phyloP scores from a whole-genome alignment of 2,329 filamentous ascomycete species.

The Ascochyta pisi region DNA sequence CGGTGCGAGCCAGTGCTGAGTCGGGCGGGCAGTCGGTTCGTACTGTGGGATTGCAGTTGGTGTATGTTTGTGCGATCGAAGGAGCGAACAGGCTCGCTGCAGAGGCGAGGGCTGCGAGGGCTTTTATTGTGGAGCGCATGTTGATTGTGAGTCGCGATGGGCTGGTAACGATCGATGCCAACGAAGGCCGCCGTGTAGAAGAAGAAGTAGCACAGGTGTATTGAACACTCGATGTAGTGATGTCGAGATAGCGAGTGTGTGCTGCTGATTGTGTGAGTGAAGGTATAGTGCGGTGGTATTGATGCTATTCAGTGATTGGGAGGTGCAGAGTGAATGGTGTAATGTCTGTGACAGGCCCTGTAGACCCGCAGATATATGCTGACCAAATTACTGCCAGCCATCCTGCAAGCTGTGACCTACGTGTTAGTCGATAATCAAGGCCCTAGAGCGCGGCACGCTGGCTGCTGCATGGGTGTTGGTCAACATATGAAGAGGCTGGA shows the following conservation, averaged over 20 bases:
- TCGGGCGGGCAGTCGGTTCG: conserved; percentile 72
- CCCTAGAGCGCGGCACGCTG: conserved; percentile 30
- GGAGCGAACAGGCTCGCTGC: conserved; percentile 50
- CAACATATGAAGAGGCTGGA: conserved; percentile 43
- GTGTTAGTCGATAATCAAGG: conserved; percentile 29
- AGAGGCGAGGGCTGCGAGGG: conserved; percentile 49
- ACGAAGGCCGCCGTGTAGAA: conserved; percentile 8
- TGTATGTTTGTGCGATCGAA: conserved; percentile 60
- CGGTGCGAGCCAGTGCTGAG: conserved; percentile 81
- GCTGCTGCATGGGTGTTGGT: conserved; percentile 36
- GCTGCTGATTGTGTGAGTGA: conserved; percentile 13
- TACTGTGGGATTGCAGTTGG: conserved; percentile 62
- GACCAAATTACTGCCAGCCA: conserved; percentile 46
- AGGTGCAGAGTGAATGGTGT: conserved; percentile 31
- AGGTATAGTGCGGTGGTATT: conserved; percentile 1
- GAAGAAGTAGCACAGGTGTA: conserved; percentile 16
- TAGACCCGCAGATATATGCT: conserved; percentile 29
- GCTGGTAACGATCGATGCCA: conserved; percentile 7
- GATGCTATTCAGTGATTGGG: conserved; percentile 1
- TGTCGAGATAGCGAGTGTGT: conserved; percentile 13
- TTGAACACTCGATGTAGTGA: conserved; percentile 5
- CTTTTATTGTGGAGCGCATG: conserved; percentile 45
- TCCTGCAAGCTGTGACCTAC: conserved; percentile 36
- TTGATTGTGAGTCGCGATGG: conserved; percentile 22
- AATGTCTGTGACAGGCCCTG: conserved; percentile 26